These are phyloP conservation scores for Cystofilobasidium capitatum DNA, from an alignment of 768 basidiomycete genomes.

Conservation along the genomic window DNA sequence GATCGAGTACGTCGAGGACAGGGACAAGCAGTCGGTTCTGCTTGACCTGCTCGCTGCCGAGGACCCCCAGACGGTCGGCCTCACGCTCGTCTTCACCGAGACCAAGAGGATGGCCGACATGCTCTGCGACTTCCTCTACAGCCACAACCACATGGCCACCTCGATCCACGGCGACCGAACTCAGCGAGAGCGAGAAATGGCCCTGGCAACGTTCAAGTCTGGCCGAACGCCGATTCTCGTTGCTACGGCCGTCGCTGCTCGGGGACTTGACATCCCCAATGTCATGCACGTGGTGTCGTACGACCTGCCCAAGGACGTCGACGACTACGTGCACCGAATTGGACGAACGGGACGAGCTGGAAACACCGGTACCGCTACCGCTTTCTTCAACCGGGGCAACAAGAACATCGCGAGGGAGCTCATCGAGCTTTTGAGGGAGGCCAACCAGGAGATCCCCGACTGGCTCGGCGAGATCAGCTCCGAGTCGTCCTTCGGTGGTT, in stretches of 20 bases:
- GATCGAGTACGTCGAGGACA: conserved; percentile 95
- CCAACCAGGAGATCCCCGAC: conserved; percentile 83
- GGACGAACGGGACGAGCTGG: conserved; percentile 74
- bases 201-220: conserved; percentile 86
- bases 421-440: conserved; percentile 85
- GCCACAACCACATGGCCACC: conserved; percentile 73
- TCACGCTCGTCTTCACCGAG: conserved; percentile 96
- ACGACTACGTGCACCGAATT: conserved; percentile 70
- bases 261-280: conserved; percentile 98
- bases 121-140: conserved; percentile 88
- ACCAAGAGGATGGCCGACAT: conserved; percentile 99
- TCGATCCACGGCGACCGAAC: conserved; percentile 98
- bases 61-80: conserved; percentile 44
- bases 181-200: conserved; percentile 93
- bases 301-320: conserved; percentile 59
- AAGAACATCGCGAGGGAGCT: conserved; percentile 84
- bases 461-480: conserved; percentile 84
- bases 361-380: conserved; percentile 89
- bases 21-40: conserved; percentile 91
- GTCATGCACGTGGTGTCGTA: conserved; percentile 98
- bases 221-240: conserved; percentile 94
- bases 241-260: conserved; percentile 95
- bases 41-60: conserved; percentile 85
- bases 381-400: conserved; percentile 77
- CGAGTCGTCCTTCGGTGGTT: conserved; percentile 52